Evolutionary conservation across 306 rosid species (phyloP).

Genomic region (Neltuma alba): DNA sequence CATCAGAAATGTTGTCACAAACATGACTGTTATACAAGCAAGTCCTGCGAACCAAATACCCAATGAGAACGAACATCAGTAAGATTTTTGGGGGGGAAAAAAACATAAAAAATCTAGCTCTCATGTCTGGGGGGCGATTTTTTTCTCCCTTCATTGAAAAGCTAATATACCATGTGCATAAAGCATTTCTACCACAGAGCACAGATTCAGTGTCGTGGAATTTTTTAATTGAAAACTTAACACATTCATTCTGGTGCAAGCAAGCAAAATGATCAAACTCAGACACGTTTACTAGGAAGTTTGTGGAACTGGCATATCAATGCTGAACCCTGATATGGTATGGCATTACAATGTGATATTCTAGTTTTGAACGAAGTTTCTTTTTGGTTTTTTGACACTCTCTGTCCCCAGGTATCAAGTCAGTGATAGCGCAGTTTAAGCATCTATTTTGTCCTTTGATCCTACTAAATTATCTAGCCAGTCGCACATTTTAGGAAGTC

Average conservation of each 20-base stretch:
- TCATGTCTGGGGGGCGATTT: neutral
- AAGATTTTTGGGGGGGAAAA: neutral
- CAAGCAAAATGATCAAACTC: neutral
- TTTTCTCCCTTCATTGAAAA: neutral
- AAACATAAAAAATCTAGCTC: neutral
- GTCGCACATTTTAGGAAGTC: neutral
- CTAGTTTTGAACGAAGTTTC: neutral
- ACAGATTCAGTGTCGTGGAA: neutral
- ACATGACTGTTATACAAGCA: conserved; percentile 81
- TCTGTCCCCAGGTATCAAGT: neutral
- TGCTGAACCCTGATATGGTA: neutral
- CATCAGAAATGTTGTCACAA: conserved; percentile 79
- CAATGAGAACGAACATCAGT: conserved; percentile 8
- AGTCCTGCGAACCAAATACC: conserved; percentile 62
- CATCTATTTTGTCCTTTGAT: neutral
- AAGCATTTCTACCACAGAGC: neutral
- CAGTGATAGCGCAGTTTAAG: neutral
- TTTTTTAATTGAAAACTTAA: neutral
- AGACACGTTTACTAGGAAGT: neutral
- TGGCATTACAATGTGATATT: neutral
- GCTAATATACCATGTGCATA: neutral
- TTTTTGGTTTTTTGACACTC: conserved; percentile 1
- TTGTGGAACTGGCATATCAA: neutral
- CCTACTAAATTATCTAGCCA: neutral
- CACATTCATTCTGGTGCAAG: neutral